A percentile compares a stretch with the other conserved stretches of the same genome.
phyloP scores from a whole-genome alignment of 345 rosid genomes.

The Citrus unshiu region DNA sequence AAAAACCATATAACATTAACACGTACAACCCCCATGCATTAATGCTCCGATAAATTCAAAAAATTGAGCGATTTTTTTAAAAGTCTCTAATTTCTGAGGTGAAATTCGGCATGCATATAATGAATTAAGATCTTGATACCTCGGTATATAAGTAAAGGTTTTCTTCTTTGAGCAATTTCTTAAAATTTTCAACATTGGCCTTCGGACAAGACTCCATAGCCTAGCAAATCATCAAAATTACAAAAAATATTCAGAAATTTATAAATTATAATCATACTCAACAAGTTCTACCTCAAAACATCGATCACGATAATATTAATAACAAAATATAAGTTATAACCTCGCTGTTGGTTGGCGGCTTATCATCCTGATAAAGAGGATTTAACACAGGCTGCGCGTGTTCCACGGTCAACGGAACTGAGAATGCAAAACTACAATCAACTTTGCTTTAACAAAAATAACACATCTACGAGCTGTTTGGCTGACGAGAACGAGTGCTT shows the following conservation, averaged over 20 bases:
- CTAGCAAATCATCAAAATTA: conserved; percentile 27
- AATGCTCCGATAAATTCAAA: not conserved
- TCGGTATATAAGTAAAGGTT: conserved; percentile 67
- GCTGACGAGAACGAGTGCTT: not conserved
- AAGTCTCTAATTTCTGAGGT: not conserved
- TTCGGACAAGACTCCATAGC: conserved; percentile 76
- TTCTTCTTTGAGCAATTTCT: conserved; percentile 64
- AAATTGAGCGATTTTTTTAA: not conserved
- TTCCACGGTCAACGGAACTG: conserved; percentile 57
- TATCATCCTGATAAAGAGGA: conserved; percentile 54
- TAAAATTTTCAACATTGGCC: conserved; percentile 38
- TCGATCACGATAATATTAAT: not conserved
- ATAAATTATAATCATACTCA: not conserved
- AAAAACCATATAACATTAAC: not conserved
- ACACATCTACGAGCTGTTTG: not conserved
- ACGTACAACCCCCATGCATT: not conserved
- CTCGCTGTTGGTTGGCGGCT: conserved; percentile 41
- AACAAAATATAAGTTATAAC: conserved; percentile 12
- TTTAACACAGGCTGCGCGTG: conserved; percentile 46
- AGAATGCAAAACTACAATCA: not conserved
- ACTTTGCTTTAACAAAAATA: not conserved
- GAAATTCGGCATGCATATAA: not conserved
- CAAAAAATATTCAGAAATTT: too few relatives aligned
- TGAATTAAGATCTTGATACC: conserved; percentile 31
- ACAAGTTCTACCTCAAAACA: not conserved